Percentiles rank a stretch among this genome's conserved stretches.
phyloP scores from a whole-genome alignment of 805 yeast species.

The Blastobotrys terrestris region DNA sequence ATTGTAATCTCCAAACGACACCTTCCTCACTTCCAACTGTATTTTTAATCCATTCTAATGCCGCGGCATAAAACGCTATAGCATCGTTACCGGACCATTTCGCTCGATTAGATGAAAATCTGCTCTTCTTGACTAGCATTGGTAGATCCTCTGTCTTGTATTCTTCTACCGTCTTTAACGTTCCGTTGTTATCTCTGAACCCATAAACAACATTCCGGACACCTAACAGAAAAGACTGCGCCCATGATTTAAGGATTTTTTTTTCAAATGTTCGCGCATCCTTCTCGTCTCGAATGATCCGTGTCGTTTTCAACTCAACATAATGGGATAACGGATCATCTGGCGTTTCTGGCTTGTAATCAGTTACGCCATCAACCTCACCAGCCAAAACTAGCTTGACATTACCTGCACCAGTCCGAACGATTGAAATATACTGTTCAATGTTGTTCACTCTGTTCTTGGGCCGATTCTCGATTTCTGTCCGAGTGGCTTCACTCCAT shows the following conservation, averaged over 20 bases:
- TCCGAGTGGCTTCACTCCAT: slow-evolving; percentile 61
- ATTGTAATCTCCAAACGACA: slow-evolving; percentile 50
- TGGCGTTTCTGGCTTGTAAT: slow-evolving; percentile 53
- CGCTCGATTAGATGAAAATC: slow-evolving; percentile 11
- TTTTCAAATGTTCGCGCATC: slow-evolving; percentile 64
- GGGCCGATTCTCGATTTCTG: slow-evolving; percentile 58
- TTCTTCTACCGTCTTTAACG: slow-evolving; percentile 65
- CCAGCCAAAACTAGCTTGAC: slow-evolving; percentile 69
- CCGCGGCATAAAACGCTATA: slow-evolving; percentile 80
- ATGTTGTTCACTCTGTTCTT: slow-evolving; percentile 58
- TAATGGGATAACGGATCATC: slow-evolving; percentile 55
- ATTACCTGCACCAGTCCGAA: slow-evolving; percentile 76
- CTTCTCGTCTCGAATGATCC: slow-evolving; percentile 46
- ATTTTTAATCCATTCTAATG: slow-evolving; percentile 67
- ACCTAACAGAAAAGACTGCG: slow-evolving; percentile 86
- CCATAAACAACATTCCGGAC: slow-evolving; percentile 79
- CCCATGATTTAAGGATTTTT: slow-evolving; percentile 80
- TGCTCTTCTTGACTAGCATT: slow-evolving; percentile 20
- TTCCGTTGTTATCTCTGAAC: slow-evolving; percentile 67
- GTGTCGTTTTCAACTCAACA: slow-evolving; percentile 75
- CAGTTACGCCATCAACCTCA: slow-evolving; percentile 89
- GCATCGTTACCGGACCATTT: slow-evolving; percentile 68
- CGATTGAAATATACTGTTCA: slow-evolving; percentile 76
- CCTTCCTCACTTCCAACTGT: slow-evolving; percentile 49
- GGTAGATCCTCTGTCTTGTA: slow-evolving; percentile 78